A percentile compares a stretch with the other conserved stretches of the same genome.
These are phyloP conservation scores for Artemisia tridentata DNA, from an alignment of 129 eudicot genomes.

Conservation along the genomic window DNA sequence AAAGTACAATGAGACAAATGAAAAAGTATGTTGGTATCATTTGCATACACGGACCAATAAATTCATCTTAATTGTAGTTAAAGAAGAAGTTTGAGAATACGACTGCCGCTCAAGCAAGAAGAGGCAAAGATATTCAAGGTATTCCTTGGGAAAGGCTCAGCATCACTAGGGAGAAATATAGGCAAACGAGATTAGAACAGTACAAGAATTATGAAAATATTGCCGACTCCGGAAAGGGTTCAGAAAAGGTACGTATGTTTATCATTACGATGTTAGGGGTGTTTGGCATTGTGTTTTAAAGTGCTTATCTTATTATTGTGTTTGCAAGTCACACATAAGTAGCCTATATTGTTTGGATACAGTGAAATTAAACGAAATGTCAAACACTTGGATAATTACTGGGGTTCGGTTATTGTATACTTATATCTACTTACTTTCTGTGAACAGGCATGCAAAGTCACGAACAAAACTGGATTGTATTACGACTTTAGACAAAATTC, in stretches of 20 bases:
- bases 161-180: conserved; percentile 75
- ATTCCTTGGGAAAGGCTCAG: conserved; percentile 85
- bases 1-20: not conserved
- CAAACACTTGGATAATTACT: not conserved
- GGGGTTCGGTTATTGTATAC: not conserved
- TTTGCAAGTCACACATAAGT: no score
- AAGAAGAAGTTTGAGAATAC: conserved; percentile 56
- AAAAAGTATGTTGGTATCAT: no score
- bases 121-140: conserved; percentile 87
- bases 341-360: no score
- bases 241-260: conserved; percentile 46
- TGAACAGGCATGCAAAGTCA: conserved; percentile 64
- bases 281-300: no score
- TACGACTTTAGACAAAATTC: conserved; percentile 72
- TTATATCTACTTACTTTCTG: not conserved
- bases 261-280: not conserved
- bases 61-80: conserved; percentile 28
- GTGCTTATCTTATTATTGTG: no score
- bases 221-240: conserved; percentile 70
- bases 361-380: no score
- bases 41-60: no score
- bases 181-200: conserved; percentile 80
- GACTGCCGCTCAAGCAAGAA: conserved; percentile 79
- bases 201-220: conserved; percentile 82
- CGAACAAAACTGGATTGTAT: conserved; percentile 55